Conservation (phyloP, 2,329 filamentous ascomycete species). For the Penicillium italicum region DNA sequence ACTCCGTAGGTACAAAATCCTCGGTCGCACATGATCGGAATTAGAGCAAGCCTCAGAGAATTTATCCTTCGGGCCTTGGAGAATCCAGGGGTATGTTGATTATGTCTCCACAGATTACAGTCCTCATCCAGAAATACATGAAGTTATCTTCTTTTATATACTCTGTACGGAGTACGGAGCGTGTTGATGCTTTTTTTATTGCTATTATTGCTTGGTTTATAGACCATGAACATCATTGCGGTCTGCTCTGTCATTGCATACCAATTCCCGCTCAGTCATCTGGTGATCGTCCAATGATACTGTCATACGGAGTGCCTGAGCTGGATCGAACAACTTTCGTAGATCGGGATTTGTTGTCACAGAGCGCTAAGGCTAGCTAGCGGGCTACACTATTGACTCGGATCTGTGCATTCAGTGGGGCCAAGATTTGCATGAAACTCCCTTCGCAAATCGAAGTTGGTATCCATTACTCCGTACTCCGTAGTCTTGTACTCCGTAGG, state of each 20-base stretch:
- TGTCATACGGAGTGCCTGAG: background rate
- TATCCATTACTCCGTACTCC: background rate
- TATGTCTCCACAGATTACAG: background rate
- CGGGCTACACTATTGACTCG: slow-evolving; percentile 19
- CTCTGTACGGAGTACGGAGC: too few relatives aligned
- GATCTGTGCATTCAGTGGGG: background rate
- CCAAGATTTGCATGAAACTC: slow-evolving; percentile 5
- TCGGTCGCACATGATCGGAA: background rate
- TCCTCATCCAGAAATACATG: background rate
- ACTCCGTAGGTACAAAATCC: background rate
- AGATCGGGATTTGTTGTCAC: background rate
- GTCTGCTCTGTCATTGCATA: background rate
- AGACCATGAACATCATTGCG: background rate
- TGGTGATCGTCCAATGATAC: slow-evolving; percentile 1
- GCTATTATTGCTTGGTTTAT: background rate
- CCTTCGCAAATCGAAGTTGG: background rate
- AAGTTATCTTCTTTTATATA: background rate
- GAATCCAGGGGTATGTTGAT: slow-evolving; percentile 6
- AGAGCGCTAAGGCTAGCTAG: slow-evolving; percentile 13
- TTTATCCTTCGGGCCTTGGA: background rate
- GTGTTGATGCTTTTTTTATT: background rate
- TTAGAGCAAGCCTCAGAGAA: background rate
- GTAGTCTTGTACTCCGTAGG: background rate
- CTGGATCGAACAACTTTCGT: background rate
- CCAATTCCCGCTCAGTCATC: background rate